phyloP scores from a whole-genome alignment of 176 grass and related monocot species.

The Chrysopogon serrulatus region DNA sequence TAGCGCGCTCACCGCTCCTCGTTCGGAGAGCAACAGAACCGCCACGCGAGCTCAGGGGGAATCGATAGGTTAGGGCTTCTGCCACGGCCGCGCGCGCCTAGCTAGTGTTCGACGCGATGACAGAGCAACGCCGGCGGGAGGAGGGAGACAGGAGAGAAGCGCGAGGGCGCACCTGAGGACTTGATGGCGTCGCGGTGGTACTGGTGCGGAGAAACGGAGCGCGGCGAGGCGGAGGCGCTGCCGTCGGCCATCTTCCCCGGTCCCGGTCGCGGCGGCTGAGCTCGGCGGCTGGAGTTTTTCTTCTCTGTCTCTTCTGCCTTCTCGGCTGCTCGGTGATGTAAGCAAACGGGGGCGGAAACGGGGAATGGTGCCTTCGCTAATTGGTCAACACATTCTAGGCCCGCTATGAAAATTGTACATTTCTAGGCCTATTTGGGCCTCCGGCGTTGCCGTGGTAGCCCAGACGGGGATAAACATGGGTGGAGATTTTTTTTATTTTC shows the following conservation, averaged over 20 bases:
- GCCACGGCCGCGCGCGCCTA: background rate
- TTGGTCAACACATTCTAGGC: background rate
- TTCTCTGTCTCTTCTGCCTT: background rate
- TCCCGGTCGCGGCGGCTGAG: constrained; percentile 7
- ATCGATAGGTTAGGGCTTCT: background rate
- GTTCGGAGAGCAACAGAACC: background rate
- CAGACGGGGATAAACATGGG: background rate
- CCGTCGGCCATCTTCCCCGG: constrained; percentile 54
- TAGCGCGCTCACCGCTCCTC: background rate
- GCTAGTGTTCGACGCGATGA: constrained; percentile 18
- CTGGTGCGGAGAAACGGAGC: constrained; percentile 20
- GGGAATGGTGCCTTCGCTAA: background rate
- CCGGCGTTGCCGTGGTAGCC: background rate
- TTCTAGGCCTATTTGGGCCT: background rate
- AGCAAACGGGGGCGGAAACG: background rate
- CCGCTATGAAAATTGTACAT: background rate
- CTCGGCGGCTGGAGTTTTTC: constrained; percentile 2
- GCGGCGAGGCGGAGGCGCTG: constrained; percentile 15
- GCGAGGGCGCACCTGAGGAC: constrained; percentile 40
- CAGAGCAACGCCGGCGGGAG: background rate
- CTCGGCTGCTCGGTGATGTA: background rate
- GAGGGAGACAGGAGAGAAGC: background rate
- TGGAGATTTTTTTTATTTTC: background rate
- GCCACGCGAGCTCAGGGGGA: background rate
- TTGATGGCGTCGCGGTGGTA: constrained; percentile 53